phyloP scores from a whole-genome alignment of 169 alveolate species.

The Cyclospora cayetanensis region DNA sequence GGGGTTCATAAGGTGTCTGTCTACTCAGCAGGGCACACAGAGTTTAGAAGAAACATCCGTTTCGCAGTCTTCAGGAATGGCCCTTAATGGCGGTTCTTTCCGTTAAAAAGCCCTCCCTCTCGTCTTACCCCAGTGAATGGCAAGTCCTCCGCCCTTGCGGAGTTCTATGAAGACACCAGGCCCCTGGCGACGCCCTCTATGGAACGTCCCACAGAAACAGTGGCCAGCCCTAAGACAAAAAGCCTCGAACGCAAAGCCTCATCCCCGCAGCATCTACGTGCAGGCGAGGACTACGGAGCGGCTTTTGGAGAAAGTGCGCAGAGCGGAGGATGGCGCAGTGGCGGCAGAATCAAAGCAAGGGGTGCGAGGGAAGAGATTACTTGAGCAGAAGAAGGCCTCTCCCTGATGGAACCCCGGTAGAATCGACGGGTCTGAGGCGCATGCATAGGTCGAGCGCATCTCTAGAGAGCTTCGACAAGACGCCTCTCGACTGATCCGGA shows the following conservation, averaged over 20 bases:
- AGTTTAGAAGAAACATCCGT: too few relatives aligned
- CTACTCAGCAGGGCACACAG: too few relatives aligned
- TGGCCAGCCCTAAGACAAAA: conserved; percentile 4
- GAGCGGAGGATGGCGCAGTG: background rate
- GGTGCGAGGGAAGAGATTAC: background rate
- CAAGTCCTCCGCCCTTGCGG: background rate
- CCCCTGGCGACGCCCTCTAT: background rate
- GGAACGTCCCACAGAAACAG: background rate
- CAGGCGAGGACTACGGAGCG: too few relatives aligned
- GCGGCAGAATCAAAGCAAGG: background rate
- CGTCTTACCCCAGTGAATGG: background rate
- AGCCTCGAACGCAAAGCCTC: background rate
- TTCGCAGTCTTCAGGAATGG: too few relatives aligned
- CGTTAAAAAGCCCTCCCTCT: too few relatives aligned
- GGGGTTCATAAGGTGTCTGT: too few relatives aligned
- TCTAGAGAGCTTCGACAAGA: too few relatives aligned
- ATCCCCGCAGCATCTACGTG: too few relatives aligned
- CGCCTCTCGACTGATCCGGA: too few relatives aligned
- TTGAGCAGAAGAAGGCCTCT: conserved; percentile 28
- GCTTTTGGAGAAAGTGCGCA: background rate
- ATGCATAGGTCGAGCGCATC: too few relatives aligned
- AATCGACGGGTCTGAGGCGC: background rate
- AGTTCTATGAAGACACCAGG: conserved; percentile 16
- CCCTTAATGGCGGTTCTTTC: too few relatives aligned
- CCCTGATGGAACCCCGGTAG: background rate